phyloP scores from a whole-genome alignment of 345 rosid genomes.

The Lepidium sativum region DNA sequence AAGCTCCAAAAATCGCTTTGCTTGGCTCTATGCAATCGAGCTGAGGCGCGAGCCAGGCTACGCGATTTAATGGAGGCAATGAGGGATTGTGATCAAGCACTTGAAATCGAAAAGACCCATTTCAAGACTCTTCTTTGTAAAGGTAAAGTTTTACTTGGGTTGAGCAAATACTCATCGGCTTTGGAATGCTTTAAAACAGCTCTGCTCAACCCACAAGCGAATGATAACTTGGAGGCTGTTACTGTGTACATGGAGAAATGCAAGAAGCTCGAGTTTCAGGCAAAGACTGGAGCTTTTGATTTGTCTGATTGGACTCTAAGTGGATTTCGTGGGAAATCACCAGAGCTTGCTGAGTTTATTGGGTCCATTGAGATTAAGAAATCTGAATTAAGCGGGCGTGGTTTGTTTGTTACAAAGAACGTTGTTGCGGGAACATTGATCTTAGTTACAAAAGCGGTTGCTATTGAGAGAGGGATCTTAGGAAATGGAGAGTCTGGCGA shows the following conservation, averaged over 20 bases:
- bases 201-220: slow-evolving; percentile 43
- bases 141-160: slow-evolving; percentile 59
- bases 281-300: slow-evolving; percentile 73
- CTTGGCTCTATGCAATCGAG: slow-evolving; percentile 67
- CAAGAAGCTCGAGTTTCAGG: slow-evolving; percentile 60
- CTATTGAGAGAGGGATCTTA: slow-evolving; percentile 69
- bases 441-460: slow-evolving; percentile 62
- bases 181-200: slow-evolving; percentile 60
- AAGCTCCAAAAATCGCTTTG: slow-evolving; percentile 55
- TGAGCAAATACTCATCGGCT: slow-evolving; percentile 59
- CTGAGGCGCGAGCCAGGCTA: slow-evolving; percentile 48
- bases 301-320: slow-evolving; percentile 69
- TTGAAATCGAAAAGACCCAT: slow-evolving; percentile 50
- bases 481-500: slow-evolving; percentile 42
- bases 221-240: slow-evolving; percentile 44
- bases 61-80: slow-evolving; percentile 44
- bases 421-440: slow-evolving; percentile 52
- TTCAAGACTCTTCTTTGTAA: slow-evolving; percentile 80
- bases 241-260: slow-evolving; percentile 58
- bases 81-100: slow-evolving; percentile 55
- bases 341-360: slow-evolving; percentile 67
- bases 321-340: slow-evolving; percentile 53
- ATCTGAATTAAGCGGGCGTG: slow-evolving; percentile 76
- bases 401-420: slow-evolving; percentile 63
- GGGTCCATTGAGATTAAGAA: slow-evolving; percentile 47